A percentile compares a stretch with the other conserved stretches of the same genome.
These are phyloP conservation scores for Mrakia blollopis DNA, from an alignment of 768 basidiomycete species.

Conservation along the genomic window DNA sequence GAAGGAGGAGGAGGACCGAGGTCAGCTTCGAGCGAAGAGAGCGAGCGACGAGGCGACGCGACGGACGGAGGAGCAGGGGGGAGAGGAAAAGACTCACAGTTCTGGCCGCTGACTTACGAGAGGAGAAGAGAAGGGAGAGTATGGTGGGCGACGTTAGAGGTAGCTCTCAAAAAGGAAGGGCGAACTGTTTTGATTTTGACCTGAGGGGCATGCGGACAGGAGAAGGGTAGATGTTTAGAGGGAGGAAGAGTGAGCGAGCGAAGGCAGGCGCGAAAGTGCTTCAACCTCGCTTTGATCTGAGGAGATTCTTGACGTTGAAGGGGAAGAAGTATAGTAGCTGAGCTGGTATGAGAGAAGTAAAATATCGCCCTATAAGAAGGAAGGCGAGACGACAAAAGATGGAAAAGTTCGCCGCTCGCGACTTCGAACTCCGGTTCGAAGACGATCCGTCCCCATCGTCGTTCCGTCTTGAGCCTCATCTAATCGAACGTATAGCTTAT, in stretches of 20 bases:
- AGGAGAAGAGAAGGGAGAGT: not conserved
- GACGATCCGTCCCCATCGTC: too few species aligned
- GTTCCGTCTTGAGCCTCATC: too few species aligned
- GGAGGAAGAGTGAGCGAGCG: not conserved
- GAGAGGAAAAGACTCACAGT: not conserved
- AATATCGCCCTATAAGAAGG: too few species aligned
- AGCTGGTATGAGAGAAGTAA: too few species aligned
- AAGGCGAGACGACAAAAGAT: too few species aligned
- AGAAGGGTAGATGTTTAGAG: slow-evolving; percentile 1
- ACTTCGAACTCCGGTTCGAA: too few species aligned
- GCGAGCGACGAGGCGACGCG: not conserved
- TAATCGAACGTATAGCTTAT: too few species aligned
- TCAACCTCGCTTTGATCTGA: too few species aligned
- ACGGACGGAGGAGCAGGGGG: not conserved
- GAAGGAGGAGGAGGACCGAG: not conserved
- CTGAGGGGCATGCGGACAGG: not conserved
- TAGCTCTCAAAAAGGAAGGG: not conserved
- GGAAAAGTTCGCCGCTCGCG: too few species aligned
- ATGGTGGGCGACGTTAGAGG: not conserved
- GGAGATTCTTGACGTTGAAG: too few species aligned
- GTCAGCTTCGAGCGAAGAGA: not conserved
- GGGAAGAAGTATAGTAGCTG: too few species aligned
- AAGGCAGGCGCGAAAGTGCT: too few species aligned
- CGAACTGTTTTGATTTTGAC: slow-evolving; percentile 1
- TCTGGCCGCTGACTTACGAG: not conserved